Conservation (phyloP, 1,139 yeast species). For the Geotrichum histeridarum region DNA sequence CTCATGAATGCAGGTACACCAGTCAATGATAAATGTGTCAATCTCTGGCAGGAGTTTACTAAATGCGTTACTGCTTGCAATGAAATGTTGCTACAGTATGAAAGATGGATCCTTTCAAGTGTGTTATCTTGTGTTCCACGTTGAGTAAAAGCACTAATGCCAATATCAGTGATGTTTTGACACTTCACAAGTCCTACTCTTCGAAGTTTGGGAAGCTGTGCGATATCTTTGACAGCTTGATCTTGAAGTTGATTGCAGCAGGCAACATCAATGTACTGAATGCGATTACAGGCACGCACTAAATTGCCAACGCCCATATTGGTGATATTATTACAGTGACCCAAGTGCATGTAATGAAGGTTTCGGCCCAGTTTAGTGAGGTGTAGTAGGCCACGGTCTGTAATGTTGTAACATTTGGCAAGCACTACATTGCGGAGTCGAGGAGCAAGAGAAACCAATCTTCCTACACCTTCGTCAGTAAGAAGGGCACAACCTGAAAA, state of each 20-base stretch:
- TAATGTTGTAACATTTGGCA: constrained; percentile 82
- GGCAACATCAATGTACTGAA: constrained; percentile 91
- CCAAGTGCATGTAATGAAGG: constrained; percentile 84
- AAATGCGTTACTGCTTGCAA: constrained; percentile 44
- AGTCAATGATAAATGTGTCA: constrained; percentile 87
- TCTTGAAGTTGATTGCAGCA: constrained; percentile 90
- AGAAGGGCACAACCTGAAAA: constrained; percentile 79
- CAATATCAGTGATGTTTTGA: constrained; percentile 78
- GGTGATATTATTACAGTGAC: constrained; percentile 88
- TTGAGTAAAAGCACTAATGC: constrained; percentile 71
- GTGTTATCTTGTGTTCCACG: constrained; percentile 59
- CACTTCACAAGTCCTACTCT: constrained; percentile 94
- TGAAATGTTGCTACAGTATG: constrained; percentile 81
- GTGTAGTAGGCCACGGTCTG: constrained; percentile 74
- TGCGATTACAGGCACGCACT: constrained; percentile 73
- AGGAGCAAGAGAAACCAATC: constrained; percentile 73
- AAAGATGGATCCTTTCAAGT: constrained; percentile 88
- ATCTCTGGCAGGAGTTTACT: constrained; percentile 72
- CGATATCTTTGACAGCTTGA: constrained; percentile 70
- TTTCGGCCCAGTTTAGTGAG: constrained; percentile 71
- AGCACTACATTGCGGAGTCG: constrained; percentile 79
- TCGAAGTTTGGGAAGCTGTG: constrained; percentile 72
- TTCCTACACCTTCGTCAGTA: constrained; percentile 73
- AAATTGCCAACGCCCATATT: constrained; percentile 78
- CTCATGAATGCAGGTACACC: constrained; percentile 87